phyloP scores from a whole-genome alignment of 768 basidiomycete genomes.

The Amanita jacksonii region DNA sequence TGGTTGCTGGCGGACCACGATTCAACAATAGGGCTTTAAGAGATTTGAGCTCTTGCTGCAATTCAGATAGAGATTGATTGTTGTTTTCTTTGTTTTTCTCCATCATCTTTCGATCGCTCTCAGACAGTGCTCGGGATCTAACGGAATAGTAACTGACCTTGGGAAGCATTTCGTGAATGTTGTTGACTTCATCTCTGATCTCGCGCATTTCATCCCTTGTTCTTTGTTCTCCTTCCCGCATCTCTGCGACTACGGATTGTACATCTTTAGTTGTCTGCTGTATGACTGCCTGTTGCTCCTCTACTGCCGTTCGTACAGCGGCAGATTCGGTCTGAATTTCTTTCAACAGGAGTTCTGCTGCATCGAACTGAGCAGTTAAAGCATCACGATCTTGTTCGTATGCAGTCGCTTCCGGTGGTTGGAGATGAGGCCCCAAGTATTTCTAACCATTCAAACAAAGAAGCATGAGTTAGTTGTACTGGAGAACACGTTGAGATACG shows the following conservation, averaged over 20 bases:
- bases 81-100: conserved; percentile 88
- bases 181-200: conserved; percentile 85
- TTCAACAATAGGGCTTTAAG: conserved; percentile 83
- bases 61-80: conserved; percentile 69
- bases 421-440: conserved; percentile 84
- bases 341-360: conserved; percentile 69
- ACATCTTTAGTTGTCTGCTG: conserved; percentile 67
- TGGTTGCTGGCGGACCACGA: conserved; percentile 45
- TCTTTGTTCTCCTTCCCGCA: conserved; percentile 69
- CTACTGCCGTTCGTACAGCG: conserved; percentile 61
- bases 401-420: conserved; percentile 78
- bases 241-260: conserved; percentile 58
- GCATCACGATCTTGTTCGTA: conserved; percentile 85
- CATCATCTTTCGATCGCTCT: conserved; percentile 58
- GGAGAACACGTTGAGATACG: conserved; percentile 11
- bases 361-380: conserved; percentile 83
- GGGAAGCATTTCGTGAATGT: conserved; percentile 85
- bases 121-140: conserved; percentile 1
- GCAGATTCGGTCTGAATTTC: conserved; percentile 74
- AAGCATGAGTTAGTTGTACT: conserved; percentile 6
- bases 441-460: conserved; percentile 40
- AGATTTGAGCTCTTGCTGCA: conserved; percentile 92
- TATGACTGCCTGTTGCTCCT: conserved; percentile 67
- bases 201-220: conserved; percentile 86
- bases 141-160: conserved; percentile 48